Conservation (phyloP, 176 grass and related monocot species). For the Hordeum marinum region DNA sequence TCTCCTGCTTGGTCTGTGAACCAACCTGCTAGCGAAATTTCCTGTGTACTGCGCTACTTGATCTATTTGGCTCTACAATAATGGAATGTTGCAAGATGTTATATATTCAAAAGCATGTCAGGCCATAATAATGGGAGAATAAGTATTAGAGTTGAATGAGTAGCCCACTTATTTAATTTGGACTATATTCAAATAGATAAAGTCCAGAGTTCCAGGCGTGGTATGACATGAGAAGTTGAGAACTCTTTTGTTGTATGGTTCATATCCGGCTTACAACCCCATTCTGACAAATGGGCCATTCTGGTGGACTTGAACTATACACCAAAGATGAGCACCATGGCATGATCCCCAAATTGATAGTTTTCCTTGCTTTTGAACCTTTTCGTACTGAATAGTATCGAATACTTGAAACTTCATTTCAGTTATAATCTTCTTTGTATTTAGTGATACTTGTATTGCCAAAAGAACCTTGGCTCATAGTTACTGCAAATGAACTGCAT, state of each 20-base stretch:
- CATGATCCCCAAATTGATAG: background rate
- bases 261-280: background rate
- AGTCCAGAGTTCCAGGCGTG: background rate
- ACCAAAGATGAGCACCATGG: background rate
- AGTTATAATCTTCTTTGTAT: background rate
- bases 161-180: background rate
- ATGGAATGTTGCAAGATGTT: conserved; percentile 8
- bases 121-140: background rate
- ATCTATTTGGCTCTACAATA: background rate
- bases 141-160: background rate
- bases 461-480: background rate
- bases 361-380: conserved; percentile 4
- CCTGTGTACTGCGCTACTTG: background rate
- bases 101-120: background rate
- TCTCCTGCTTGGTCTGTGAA: background rate
- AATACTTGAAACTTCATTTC: background rate
- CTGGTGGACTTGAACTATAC: background rate
- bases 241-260: background rate
- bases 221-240: background rate
- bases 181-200: background rate
- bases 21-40: background rate
- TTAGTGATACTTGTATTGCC: background rate
- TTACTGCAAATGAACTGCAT: background rate
- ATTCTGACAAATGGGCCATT: background rate
- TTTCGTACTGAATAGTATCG: background rate